A percentile compares a stretch with the other conserved stretches of the same genome.
Evolutionary conservation across 768 basidiomycete genomes (phyloP).

Genomic region (Roridomyces roridus): DNA sequence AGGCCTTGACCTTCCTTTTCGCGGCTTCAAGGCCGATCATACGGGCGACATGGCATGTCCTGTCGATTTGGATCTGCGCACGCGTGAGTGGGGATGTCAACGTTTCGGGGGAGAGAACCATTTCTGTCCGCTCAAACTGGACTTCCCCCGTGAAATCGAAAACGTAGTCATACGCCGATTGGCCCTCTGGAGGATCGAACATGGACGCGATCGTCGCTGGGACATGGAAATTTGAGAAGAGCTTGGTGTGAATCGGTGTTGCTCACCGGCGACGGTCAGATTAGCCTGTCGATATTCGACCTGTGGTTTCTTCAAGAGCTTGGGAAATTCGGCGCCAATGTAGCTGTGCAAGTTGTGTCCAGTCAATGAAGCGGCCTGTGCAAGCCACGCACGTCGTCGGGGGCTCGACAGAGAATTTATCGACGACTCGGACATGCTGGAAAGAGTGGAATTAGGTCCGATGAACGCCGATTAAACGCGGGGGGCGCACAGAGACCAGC

Average conservation of each 20-base stretch:
- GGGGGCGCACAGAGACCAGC: slow-evolving; percentile 69
- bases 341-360: slow-evolving; percentile 53
- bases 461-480: neutral
- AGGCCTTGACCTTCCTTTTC: slow-evolving; percentile 79
- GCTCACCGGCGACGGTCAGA: slow-evolving; percentile 72
- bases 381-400: slow-evolving; percentile 67
- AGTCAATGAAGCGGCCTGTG: slow-evolving; percentile 19
- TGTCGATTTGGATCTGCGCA: slow-evolving; percentile 74
- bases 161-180: slow-evolving; percentile 76
- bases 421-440: slow-evolving; percentile 73
- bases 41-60: slow-evolving; percentile 73
- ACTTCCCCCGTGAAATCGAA: slow-evolving; percentile 89
- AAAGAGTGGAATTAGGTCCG: slow-evolving; percentile 23
- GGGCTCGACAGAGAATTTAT: slow-evolving; percentile 75
- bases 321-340: slow-evolving; percentile 76
- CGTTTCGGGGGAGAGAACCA: slow-evolving; percentile 56
- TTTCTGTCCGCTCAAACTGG: slow-evolving; percentile 74
- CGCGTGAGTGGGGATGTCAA: slow-evolving; percentile 27
- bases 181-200: slow-evolving; percentile 76
- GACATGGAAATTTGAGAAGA: slow-evolving; percentile 20
- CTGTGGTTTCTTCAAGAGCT: slow-evolving; percentile 66
- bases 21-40: slow-evolving; percentile 79
- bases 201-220: slow-evolving; percentile 69
- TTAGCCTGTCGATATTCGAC: slow-evolving; percentile 88
- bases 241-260: slow-evolving; percentile 1